These are phyloP conservation scores for Acacia pycnantha DNA, from an alignment of 331 rosid species.

Conservation along the genomic window DNA sequence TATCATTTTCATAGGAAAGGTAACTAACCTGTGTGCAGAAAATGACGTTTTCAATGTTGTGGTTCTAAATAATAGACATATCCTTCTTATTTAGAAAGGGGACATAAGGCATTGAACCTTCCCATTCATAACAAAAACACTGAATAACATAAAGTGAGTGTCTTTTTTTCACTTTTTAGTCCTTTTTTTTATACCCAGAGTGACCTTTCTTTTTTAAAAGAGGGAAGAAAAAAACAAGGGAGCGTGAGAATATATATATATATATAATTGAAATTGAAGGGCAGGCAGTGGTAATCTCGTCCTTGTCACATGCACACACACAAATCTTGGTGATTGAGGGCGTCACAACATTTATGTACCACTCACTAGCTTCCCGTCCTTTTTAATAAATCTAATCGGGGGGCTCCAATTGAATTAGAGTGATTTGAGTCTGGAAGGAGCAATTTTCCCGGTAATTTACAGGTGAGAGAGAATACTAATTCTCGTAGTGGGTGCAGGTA, in stretches of 20 bases:
- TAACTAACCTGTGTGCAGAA: neutral
- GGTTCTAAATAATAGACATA: neutral
- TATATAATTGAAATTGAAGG: neutral
- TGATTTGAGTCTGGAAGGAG: neutral
- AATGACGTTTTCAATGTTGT: neutral
- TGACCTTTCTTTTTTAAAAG: neutral
- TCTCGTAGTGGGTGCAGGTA: neutral
- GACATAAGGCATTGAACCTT: neutral
- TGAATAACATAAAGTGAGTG: neutral
- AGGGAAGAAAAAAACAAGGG: neutral
- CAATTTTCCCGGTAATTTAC: neutral
- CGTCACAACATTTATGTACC: neutral
- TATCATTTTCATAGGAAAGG: neutral
- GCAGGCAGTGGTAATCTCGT: neutral
- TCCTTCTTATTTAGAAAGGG: neutral
- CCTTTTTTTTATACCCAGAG: neutral
- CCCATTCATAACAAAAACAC: neutral
- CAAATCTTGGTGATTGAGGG: neutral
- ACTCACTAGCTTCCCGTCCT: neutral
- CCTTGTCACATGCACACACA: neutral
- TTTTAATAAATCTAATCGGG: neutral
- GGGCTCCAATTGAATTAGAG: neutral
- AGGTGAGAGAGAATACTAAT: neutral
- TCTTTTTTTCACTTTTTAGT: neutral
- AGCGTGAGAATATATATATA: neutral